Evolutionary conservation across 768 basidiomycete genomes (phyloP), one percentile per base, ranked within the genome.

Genomic region (Phanerochaete sordida): DNA sequence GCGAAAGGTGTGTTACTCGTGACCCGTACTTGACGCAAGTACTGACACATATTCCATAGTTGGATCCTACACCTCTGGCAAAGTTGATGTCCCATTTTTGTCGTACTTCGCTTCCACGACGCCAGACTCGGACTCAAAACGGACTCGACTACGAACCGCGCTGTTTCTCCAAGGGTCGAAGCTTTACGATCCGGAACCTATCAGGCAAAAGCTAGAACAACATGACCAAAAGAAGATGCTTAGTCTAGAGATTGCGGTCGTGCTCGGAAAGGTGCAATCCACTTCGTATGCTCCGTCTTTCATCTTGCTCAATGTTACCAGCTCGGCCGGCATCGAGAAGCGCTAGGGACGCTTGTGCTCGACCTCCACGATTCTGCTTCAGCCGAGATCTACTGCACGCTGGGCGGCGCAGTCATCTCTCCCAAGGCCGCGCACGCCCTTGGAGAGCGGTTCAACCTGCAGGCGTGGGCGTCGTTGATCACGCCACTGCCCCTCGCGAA

Each of bases 341-440:
- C 89, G 0, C 80, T 98, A 1, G 72, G 81, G 7, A 77, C 81
- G 1, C 83, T 98, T 7, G 88, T 88, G 7, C 79, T 84, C 60
- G 81, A 83, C 37, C 74, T 97, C 11, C 81, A 81, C 53, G 95
- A 98, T 69, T 77, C 83, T 0, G 75, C 82, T 0, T 90, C 92
- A 2, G 92, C 94, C 0, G 93, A 96, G 69, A 81, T 86, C 4
- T 97, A 95, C 72, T 96, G 95, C 66, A 82, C 88, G 1, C 83
- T 89, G 31, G 87, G 86, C 19, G 93, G 95, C 4, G 82, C 84
- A 23, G 81, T 96, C 24, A 75, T 97, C 3, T 80, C 88, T 0
- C 74, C 79, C 1, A 86, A 82, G 62, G 73, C 80, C 0, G 86
- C 85, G 0, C 76, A 79, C 35, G 56, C 74, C 0, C 76, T 86